These are phyloP conservation scores for Penicillium oxalicum DNA, from an alignment of 2,329 filamentous ascomycete genomes.

Conservation along the genomic window DNA sequence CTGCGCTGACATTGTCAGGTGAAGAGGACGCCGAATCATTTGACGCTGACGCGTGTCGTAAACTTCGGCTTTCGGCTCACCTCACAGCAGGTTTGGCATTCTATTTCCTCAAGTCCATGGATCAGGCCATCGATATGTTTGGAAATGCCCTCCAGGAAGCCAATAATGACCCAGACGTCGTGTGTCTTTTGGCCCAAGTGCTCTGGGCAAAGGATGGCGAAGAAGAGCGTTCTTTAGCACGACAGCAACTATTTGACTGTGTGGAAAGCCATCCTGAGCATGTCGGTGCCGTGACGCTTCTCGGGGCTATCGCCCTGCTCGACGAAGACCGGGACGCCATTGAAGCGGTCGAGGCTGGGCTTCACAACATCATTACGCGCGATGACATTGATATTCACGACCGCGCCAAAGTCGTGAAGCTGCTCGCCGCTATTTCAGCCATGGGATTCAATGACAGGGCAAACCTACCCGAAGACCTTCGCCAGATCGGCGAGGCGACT, in stretches of 20 bases:
- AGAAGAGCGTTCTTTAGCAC: slow-evolving; percentile 66
- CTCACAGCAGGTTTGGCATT: slow-evolving; percentile 78
- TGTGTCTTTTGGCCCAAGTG: slow-evolving; percentile 82
- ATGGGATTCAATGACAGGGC: slow-evolving; percentile 46
- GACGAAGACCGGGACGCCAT: slow-evolving; percentile 73
- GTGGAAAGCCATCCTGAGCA: slow-evolving; percentile 70
- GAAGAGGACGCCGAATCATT: slow-evolving; percentile 62
- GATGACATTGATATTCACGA: slow-evolving; percentile 59
- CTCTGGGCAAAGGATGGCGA: slow-evolving; percentile 83
- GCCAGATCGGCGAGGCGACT: slow-evolving; percentile 60
- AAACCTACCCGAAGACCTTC: slow-evolving; percentile 39
- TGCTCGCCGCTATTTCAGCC: slow-evolving; percentile 68
- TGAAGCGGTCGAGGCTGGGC: slow-evolving; percentile 72
- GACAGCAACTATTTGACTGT: slow-evolving; percentile 71
- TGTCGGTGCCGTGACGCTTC: slow-evolving; percentile 69
- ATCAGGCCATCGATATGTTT: slow-evolving; percentile 71
- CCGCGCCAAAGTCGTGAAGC: slow-evolving; percentile 63
- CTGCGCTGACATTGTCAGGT: slow-evolving; percentile 72
- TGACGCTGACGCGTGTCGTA: slow-evolving; percentile 56
- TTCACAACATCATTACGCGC: slow-evolving; percentile 65
- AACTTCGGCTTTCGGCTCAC: slow-evolving; percentile 74
- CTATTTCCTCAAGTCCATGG: slow-evolving; percentile 62
- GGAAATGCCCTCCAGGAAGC: slow-evolving; percentile 73
- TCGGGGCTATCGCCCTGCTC: slow-evolving; percentile 77
- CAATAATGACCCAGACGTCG: slow-evolving; percentile 68